Evolutionary conservation across 805 yeast species (phyloP), one percentile per base, ranked within the genome.

Genomic region (Wickerhamiella cacticola): DNA sequence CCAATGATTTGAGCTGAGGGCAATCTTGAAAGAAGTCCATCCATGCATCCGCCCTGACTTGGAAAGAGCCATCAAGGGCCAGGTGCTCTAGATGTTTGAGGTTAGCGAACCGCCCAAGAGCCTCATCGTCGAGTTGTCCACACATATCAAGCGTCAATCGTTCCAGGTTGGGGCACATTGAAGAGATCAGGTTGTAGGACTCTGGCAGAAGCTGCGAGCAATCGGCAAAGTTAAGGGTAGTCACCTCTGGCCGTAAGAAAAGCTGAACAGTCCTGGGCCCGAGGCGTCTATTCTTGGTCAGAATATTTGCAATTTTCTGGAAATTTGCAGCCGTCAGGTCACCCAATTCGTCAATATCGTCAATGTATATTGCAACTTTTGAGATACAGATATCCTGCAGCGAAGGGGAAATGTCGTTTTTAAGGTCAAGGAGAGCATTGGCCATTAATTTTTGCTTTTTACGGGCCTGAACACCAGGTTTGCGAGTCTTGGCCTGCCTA

Each of bases 11-110:
- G 48, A 92, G 66, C 16, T 74, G 68, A 2, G 70, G 62, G 1
- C 82, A 67, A 1, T 59, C 53, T 45, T 75, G 76, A 57, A 92
- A 83, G 53, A 82, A 87, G 5, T 68, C 71, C 53, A 76, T 75
- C 99, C 99, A 92, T 48, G 78, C 69, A 0, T 63, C 65, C 53
- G 81, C 84, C 57, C 80, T 78, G 41, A 92, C 79, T 54, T 92
- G 66, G 60, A 92, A 92, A 0, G 96, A 86, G 0, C 99, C 99
- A 62, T 89, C 88, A 31, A 92, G 65, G n/a, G 73, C 67, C 6
- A 89, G 49, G 12, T 74, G 68, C 13, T 62, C 68, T 41, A 92
- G 67, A 25, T 73, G 63, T 0, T 66, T 65, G 36, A 89, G 67
- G 52, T 83, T 66, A 3, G 75, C 72, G 51, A 74, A 76, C 59